These are phyloP conservation scores for Rhodotorula sp. DNA, from an alignment of 1,284 basidiomycete species.

Conservation along the genomic window DNA sequence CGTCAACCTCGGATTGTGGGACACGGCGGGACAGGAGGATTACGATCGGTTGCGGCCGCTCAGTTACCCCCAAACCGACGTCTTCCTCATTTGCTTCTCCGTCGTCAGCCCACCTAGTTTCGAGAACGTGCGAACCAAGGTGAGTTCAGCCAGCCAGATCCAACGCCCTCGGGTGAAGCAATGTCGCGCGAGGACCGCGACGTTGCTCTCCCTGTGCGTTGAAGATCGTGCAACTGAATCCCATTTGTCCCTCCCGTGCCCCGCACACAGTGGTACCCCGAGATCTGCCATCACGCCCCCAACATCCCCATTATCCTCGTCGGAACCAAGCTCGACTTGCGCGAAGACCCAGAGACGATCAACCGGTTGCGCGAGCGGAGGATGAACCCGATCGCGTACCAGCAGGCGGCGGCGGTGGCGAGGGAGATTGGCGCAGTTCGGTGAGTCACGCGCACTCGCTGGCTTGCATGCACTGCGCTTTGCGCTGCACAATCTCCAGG, in stretches of 20 bases:
- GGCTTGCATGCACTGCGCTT: neutral
- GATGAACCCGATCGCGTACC: slow-evolving; percentile 89
- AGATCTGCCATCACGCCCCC: slow-evolving; percentile 95
- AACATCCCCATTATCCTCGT: slow-evolving; percentile 88
- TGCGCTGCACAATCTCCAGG: neutral
- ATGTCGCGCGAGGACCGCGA: no score
- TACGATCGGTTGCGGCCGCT: slow-evolving; percentile 96
- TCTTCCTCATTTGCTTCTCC: slow-evolving; percentile 98
- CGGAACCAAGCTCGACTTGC: slow-evolving; percentile 95
- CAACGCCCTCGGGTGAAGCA: no score
- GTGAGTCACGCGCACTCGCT: slow-evolving; percentile 27
- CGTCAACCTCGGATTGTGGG: slow-evolving; percentile 94
- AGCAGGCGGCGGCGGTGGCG: slow-evolving; percentile 84
- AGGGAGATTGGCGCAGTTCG: slow-evolving; percentile 86
- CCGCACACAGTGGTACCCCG: slow-evolving; percentile 78
- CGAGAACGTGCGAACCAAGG: slow-evolving; percentile 98
- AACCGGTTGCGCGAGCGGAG: slow-evolving; percentile 90
- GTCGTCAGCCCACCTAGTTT: slow-evolving; percentile 95
- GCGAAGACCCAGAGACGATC: slow-evolving; percentile 87
- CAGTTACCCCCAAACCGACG: slow-evolving; percentile 98
- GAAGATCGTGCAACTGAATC: neutral
- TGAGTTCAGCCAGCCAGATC: slow-evolving; percentile 45
- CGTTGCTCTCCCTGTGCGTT: neutral
- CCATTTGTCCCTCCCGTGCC: neutral
- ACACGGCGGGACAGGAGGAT: slow-evolving; percentile 99